Conservation (phyloP, 306 rosid species). For the Cercis canadensis region DNA sequence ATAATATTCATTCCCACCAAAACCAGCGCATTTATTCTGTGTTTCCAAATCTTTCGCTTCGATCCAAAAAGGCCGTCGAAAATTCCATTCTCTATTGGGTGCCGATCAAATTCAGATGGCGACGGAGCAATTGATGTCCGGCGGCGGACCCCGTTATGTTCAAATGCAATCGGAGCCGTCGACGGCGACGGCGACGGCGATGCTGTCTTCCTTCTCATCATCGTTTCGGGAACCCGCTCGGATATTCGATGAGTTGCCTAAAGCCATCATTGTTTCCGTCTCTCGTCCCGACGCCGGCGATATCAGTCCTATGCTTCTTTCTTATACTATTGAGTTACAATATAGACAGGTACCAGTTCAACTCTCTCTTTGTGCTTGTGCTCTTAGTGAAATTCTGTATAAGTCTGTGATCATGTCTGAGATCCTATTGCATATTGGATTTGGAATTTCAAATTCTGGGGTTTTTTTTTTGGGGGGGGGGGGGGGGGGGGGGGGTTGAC, state of each 20-base stretch:
- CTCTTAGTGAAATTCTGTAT: conserved; percentile 10
- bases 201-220: conserved; percentile 46
- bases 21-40: too few relatives aligned
- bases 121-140: conserved; percentile 72
- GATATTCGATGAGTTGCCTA: conserved; percentile 90
- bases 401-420: conserved; percentile 18
- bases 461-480: too few relatives aligned
- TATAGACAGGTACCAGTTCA: conserved; percentile 70
- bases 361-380: conserved; percentile 23
- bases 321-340: conserved; percentile 84
- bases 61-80: too few relatives aligned
- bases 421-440: conserved; percentile 12
- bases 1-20: too few relatives aligned
- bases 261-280: conserved; percentile 77
- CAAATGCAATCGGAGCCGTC: conserved; percentile 76
- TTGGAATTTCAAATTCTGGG: background rate
- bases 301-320: conserved; percentile 90
- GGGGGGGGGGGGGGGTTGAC: too few relatives aligned
- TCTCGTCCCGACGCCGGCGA: conserved; percentile 96
- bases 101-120: conserved; percentile 49
- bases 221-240: conserved; percentile 60
- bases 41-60: too few relatives aligned
- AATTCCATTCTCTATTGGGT: too few relatives aligned
- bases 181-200: conserved; percentile 7
- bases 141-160: conserved; percentile 61